phyloP scores from a whole-genome alignment of 2,329 filamentous ascomycete genomes.

The Neofusicoccum laricinum region DNA sequence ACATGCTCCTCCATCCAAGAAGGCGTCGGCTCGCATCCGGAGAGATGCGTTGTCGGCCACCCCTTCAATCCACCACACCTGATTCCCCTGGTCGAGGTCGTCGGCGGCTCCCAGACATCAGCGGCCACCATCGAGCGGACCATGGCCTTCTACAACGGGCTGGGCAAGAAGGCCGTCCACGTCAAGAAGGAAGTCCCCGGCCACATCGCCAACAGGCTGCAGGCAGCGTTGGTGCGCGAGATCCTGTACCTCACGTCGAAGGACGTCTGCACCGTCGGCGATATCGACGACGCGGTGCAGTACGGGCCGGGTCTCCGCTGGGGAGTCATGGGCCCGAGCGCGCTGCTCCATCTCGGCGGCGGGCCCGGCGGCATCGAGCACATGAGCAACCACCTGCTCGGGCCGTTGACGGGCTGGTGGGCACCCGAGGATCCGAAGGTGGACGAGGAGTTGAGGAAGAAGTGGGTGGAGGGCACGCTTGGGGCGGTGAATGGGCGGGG shows the following conservation, averaged over 20 bases:
- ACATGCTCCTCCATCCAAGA: constrained; percentile 32
- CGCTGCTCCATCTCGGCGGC: constrained; percentile 21
- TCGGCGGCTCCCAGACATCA: constrained; percentile 35
- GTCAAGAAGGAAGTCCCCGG: constrained; percentile 43
- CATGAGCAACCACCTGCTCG: constrained; percentile 21
- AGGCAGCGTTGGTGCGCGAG: constrained; percentile 26
- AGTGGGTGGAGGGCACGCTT: constrained; percentile 21
- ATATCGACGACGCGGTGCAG: constrained; percentile 22
- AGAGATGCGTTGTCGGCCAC: constrained; percentile 44
- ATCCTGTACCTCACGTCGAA: constrained; percentile 20
- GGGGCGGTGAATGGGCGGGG: constrained; percentile 18
- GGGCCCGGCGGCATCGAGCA: constrained; percentile 22
- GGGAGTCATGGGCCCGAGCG: constrained; percentile 23
- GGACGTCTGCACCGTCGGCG: constrained; percentile 20
- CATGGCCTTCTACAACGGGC: constrained; percentile 38
- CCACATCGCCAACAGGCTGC: constrained; percentile 47
- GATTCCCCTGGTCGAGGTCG: constrained; percentile 48
- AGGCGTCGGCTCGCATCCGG: constrained; percentile 26
- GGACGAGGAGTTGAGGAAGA: constrained; percentile 21
- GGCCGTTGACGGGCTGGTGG: constrained; percentile 23
- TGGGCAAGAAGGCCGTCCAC: constrained; percentile 42
- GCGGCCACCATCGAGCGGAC: constrained; percentile 24
- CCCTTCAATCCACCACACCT: constrained; percentile 51
- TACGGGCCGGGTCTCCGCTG: constrained; percentile 22
- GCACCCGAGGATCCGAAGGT: constrained; percentile 19